Evolutionary conservation across 2,329 filamentous ascomycete species (phyloP).

Genomic region (Apiospora hydei): DNA sequence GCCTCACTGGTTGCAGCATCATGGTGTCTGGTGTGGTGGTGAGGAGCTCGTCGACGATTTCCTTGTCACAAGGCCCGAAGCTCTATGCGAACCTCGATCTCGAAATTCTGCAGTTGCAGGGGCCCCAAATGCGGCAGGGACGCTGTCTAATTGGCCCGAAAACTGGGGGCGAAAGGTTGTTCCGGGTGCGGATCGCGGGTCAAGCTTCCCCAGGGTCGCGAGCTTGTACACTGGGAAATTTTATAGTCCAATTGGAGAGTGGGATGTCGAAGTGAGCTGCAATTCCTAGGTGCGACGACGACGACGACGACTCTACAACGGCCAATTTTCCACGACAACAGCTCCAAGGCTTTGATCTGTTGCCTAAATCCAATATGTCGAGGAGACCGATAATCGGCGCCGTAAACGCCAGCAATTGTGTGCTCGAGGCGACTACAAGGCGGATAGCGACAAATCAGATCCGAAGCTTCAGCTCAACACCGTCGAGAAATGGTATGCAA

Average conservation of each 20-base stretch:
- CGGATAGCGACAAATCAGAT: slow-evolving; percentile 31
- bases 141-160: not conserved
- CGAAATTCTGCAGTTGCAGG: slow-evolving; percentile 21
- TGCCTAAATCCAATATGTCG: slow-evolving; percentile 34
- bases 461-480: slow-evolving; percentile 40
- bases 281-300: not conserved
- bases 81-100: not conserved
- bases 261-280: not conserved
- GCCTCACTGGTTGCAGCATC: slow-evolving; percentile 68
- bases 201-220: slow-evolving; percentile 19
- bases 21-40: slow-evolving; percentile 44
- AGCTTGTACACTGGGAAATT: slow-evolving; percentile 10
- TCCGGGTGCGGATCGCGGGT: slow-evolving; percentile 19
- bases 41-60: slow-evolving; percentile 2
- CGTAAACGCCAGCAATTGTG: slow-evolving; percentile 34
- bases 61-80: not conserved
- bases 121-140: not conserved
- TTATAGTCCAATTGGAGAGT: slow-evolving; percentile 21
- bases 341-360: not conserved
- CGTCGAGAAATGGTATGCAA: slow-evolving; percentile 36
- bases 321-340: not conserved
- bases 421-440: slow-evolving; percentile 34
- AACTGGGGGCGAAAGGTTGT: slow-evolving; percentile 23
- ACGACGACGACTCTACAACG: not conserved
- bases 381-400: slow-evolving; percentile 38